Percentiles rank a stretch among this genome's conserved stretches.
phyloP scores from a whole-genome alignment of 306 rosid species.

The Rosa rugosa region DNA sequence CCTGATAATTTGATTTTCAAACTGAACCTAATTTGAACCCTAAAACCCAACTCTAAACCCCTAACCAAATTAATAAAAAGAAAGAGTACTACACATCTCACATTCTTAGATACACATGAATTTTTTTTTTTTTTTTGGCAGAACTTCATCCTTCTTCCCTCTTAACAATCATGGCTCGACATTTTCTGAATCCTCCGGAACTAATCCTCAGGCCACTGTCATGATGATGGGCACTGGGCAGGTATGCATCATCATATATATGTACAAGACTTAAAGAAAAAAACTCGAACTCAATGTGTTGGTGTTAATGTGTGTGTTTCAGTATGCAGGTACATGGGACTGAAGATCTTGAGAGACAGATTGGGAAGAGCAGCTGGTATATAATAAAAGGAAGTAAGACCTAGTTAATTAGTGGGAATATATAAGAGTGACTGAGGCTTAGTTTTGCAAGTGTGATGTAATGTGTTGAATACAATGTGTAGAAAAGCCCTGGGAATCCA shows the following conservation, averaged over 20 bases:
- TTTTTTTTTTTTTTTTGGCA: too few relatives aligned
- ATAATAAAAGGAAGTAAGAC: constrained; percentile 31
- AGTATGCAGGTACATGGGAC: constrained; percentile 86
- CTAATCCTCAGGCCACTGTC: constrained; percentile 94
- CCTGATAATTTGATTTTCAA: too few relatives aligned
- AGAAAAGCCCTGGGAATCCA: constrained; percentile 12
- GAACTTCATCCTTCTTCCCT: too few relatives aligned
- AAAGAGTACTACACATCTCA: too few relatives aligned
- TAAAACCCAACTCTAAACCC: too few relatives aligned
- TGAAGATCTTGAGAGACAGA: constrained; percentile 76
- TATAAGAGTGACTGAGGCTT: constrained; percentile 22
- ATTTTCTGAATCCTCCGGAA: constrained; percentile 77
- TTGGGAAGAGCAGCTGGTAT: constrained; percentile 58
- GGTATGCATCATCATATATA: constrained; percentile 36
- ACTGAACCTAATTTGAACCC: too few relatives aligned
- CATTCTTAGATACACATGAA: too few relatives aligned
- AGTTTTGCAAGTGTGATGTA: constrained; percentile 31
- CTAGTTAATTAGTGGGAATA: constrained; percentile 15
- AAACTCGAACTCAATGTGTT: neutral
- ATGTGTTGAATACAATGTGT: constrained; percentile 28
- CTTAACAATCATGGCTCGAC: constrained; percentile 93
- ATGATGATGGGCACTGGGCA: constrained; percentile 99
- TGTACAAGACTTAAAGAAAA: neutral
- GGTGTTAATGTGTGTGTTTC: constrained; percentile 8
- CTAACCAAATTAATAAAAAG: too few relatives aligned